Evolutionary conservation across 2,329 filamentous ascomycete species (phyloP), one percentile per base, ranked within the genome.

Genomic region (Fusarium ambrosium): DNA sequence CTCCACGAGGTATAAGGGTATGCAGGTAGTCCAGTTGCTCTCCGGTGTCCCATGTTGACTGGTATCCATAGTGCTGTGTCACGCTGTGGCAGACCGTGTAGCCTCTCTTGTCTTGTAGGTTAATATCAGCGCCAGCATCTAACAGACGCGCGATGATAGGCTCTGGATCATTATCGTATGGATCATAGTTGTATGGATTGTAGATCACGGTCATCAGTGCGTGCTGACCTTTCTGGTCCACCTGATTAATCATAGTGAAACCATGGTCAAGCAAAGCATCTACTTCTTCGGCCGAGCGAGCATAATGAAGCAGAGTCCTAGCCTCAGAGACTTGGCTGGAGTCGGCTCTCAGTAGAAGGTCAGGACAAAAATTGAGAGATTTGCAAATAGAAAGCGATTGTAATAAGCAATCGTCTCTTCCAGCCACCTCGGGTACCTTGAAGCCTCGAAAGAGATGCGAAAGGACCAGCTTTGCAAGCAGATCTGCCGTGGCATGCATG

Each of bases 131-230:
- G 10, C 56, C 36, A 10, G 6, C 11, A 41, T 41, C 16, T 5
- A 60, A 5, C 10, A 60, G 4, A 4, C 56, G 34, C 22, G 7
- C 1, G 9, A 41, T 4, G 1, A 59, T 6, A 43, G n/a, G 11
- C 3, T 22, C 41, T 2, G 14, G 11, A 43, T 4, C n/a, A n/a
- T n/a, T n/a, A n/a, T n/a, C n/a, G n/a, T n/a, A n/a, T n/a, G n/a
- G n/a, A n/a, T n/a, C n/a, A n/a, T n/a, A n/a, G n/a, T 1, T 0
- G 11, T 1, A 1, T 43, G 20, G 10, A 32, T 11, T 10, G 9
- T 10, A 32, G 29, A 34, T 7, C 14, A 16, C 16, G 6, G 9
- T 24, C 56, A 60, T 60, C 18, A 60, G 16, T 6, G 56, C 56
- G 37, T 60, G 36, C 6, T 14, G 10, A 4, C 66, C 61, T 4